Evolutionary conservation across 805 yeast genomes (phyloP).

Genomic region (Suhomyces faveliae): DNA sequence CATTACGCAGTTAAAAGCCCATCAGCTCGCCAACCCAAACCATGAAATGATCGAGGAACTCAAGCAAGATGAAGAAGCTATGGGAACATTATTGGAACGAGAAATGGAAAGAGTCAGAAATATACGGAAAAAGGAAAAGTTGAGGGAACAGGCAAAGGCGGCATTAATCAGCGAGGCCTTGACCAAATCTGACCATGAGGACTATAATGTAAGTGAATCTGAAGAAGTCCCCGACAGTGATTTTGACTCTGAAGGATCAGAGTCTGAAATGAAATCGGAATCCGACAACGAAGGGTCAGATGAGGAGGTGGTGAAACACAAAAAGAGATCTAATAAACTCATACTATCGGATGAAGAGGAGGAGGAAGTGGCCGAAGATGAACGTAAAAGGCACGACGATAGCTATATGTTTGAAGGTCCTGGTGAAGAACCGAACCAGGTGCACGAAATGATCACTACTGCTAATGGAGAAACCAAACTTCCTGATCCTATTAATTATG

Average conservation of each 20-base stretch:
- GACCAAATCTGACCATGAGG: constrained; percentile 20
- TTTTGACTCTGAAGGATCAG: constrained; percentile 15
- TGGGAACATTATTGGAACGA: constrained; percentile 47
- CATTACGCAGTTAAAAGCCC: constrained; percentile 39
- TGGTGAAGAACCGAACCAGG: constrained; percentile 10
- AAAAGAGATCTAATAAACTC: constrained; percentile 8
- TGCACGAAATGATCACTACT: constrained; percentile 16
- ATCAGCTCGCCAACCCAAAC: constrained; percentile 23
- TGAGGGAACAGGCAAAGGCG: constrained; percentile 35
- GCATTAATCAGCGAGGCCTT: constrained; percentile 25
- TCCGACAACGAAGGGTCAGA: not conserved
- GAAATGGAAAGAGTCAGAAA: constrained; percentile 49
- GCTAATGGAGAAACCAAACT: constrained; percentile 1
- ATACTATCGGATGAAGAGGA: constrained; percentile 10
- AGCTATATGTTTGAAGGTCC: constrained; percentile 30
- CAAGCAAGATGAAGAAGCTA: constrained; percentile 43
- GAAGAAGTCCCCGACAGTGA: constrained; percentile 17
- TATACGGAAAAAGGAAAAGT: constrained; percentile 43
- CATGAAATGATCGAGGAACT: constrained; percentile 33
- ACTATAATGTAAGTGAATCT: constrained; percentile 9
- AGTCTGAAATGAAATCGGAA: constrained; percentile 2
- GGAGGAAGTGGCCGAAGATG: constrained; percentile 5
- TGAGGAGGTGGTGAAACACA: constrained; percentile 4
- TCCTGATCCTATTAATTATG: not conserved
- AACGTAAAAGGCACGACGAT: constrained; percentile 23